Conservation (phyloP, 2,329 filamentous ascomycete species). For the Colletotrichum sp. region DNA sequence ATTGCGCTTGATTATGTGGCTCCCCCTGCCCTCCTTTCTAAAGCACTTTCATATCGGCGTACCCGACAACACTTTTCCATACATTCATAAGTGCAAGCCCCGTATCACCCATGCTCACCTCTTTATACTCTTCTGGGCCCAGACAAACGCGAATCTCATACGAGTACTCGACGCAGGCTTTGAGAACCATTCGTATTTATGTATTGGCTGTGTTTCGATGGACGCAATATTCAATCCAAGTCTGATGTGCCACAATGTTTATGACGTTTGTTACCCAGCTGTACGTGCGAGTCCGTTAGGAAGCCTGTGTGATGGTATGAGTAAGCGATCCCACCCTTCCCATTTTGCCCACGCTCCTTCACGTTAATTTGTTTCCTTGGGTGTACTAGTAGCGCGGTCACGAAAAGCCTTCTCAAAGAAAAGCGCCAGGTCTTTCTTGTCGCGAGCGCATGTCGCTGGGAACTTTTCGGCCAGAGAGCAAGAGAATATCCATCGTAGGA, state of each 20-base stretch:
- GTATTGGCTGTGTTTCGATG: too few relatives aligned
- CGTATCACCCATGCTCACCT: too few relatives aligned
- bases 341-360: background rate
- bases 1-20: too few relatives aligned
- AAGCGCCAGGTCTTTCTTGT: background rate
- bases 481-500: background rate
- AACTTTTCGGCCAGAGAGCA: background rate
- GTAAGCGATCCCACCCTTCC: background rate
- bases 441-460: background rate
- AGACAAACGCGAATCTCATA: too few relatives aligned
- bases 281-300: background rate
- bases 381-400: background rate
- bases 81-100: too few relatives aligned
- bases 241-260: background rate
- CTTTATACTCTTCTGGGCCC: too few relatives aligned
- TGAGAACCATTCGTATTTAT: too few relatives aligned
- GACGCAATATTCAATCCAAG: background rate
- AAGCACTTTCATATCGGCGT: too few relatives aligned
- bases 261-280: background rate
- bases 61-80: too few relatives aligned
- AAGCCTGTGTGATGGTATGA: background rate
- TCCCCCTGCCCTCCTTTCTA: too few relatives aligned
- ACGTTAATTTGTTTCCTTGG: background rate
- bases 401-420: background rate
- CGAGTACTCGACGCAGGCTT: too few relatives aligned